phyloP scores from a whole-genome alignment of 257 asterid species.

The Solanum etuberosum region DNA sequence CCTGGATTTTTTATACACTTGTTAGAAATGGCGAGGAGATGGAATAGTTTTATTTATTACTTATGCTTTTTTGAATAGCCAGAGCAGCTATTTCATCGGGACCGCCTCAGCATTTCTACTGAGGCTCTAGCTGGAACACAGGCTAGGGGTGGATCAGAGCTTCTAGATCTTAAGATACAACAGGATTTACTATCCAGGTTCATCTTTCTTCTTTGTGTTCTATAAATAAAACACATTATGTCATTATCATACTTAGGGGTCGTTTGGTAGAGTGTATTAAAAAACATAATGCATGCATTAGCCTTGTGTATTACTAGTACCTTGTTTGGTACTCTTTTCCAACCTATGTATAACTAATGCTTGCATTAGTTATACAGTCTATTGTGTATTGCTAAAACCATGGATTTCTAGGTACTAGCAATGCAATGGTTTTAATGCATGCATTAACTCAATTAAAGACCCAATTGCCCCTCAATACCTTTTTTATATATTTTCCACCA shows the following conservation, averaged over 20 bases:
- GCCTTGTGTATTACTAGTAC: too few relatives aligned
- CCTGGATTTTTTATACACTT: neutral
- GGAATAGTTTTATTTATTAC: neutral
- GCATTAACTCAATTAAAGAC: too few relatives aligned
- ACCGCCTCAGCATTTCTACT: constrained; percentile 51
- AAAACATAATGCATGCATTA: too few relatives aligned
- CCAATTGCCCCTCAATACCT: too few relatives aligned
- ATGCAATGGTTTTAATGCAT: too few relatives aligned
- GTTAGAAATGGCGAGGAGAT: neutral
- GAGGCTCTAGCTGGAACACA: constrained; percentile 98
- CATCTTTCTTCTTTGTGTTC: neutral
- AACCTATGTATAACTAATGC: too few relatives aligned
- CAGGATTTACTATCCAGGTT: constrained; percentile 91
- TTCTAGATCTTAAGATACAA: constrained; percentile 70
- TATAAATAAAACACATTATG: neutral
- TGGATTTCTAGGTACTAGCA: too few relatives aligned
- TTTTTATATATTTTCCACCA: too few relatives aligned
- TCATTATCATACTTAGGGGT: neutral
- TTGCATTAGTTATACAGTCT: too few relatives aligned
- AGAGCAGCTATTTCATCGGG: constrained; percentile 77
- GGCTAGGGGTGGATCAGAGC: constrained; percentile 70
- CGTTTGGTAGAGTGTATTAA: too few relatives aligned
- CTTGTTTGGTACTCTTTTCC: too few relatives aligned
- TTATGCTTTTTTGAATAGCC: constrained; percentile 42
- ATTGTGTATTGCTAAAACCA: too few relatives aligned